phyloP scores from a whole-genome alignment of 2,329 filamentous ascomycete genomes.

The Parafenestella ontariensis region DNA sequence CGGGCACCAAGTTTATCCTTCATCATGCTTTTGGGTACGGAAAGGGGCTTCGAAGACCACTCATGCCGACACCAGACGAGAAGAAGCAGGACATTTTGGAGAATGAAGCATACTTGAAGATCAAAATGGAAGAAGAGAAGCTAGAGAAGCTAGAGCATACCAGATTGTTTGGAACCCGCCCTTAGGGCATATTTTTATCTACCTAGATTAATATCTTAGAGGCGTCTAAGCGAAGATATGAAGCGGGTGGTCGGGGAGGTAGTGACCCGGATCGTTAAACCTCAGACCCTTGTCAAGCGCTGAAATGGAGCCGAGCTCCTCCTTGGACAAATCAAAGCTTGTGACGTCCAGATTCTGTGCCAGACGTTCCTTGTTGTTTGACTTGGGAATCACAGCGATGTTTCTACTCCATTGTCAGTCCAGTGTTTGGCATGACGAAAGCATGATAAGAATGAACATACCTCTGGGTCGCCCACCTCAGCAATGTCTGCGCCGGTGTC shows the following conservation, averaged over 20 bases:
- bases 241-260: conserved; percentile 32
- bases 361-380: conserved; percentile 29
- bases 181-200: too few species aligned
- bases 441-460: conserved; percentile 44
- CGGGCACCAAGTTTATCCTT: too few species aligned
- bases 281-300: conserved; percentile 45
- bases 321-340: conserved; percentile 29
- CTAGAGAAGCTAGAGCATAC: too few species aligned
- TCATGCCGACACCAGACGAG: too few species aligned
- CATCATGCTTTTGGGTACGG: too few species aligned
- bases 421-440: conserved; percentile 45
- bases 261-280: conserved; percentile 43
- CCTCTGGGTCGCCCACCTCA: conserved; percentile 78
- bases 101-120: too few species aligned
- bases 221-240: conserved; percentile 33
- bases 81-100: too few species aligned
- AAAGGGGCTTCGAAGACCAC: too few species aligned
- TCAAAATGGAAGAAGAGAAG: too few species aligned
- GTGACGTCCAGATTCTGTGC: conserved; percentile 42
- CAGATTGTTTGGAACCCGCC: too few species aligned
- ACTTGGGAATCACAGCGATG: conserved; percentile 32
- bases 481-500: conserved; percentile 77
- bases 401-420: conserved; percentile 11
- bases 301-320: conserved; percentile 31
- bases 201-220: too few species aligned